A percentile compares a stretch with the other conserved stretches of the same genome.
phyloP scores from a whole-genome alignment of 1,284 basidiomycete species.

The Rhizoctonia solani region DNA sequence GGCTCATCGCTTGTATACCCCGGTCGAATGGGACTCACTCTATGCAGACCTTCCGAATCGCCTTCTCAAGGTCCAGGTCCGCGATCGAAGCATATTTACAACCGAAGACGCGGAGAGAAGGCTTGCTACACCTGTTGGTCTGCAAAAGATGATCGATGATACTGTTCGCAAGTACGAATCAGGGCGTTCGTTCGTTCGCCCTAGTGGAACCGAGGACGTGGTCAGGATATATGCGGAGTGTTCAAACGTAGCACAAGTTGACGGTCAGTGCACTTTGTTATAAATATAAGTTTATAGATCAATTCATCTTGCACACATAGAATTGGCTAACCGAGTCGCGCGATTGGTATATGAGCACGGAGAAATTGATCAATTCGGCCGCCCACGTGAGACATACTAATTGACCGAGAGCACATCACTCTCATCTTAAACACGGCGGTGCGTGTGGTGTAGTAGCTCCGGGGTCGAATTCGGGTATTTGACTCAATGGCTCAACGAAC shows the following conservation, averaged over 20 bases:
- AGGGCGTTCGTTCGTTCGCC: constrained; percentile 91
- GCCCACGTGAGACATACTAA: constrained; percentile 44
- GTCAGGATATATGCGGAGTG: constrained; percentile 99
- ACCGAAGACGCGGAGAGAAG: constrained; percentile 94
- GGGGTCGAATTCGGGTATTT: not conserved
- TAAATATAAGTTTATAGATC: constrained; percentile 19
- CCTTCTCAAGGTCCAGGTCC: constrained; percentile 93
- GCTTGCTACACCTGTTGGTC: constrained; percentile 75
- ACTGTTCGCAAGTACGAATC: constrained; percentile 79
- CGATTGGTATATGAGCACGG: constrained; percentile 80
- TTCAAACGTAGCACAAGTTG: constrained; percentile 69
- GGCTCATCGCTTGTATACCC: constrained; percentile 82
- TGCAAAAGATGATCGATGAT: constrained; percentile 89
- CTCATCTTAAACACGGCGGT: not conserved
- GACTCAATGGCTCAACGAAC: constrained; percentile 13
- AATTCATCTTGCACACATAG: constrained; percentile 48
- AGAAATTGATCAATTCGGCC: constrained; percentile 60
- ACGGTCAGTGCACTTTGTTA: constrained; percentile 60
- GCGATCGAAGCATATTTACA: constrained; percentile 81
- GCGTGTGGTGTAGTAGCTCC: not conserved
- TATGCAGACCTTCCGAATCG: constrained; percentile 96
- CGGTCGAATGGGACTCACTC: constrained; percentile 88
- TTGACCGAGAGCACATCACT: not conserved
- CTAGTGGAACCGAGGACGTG: constrained; percentile 98
- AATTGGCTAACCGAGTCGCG: constrained; percentile 79